A percentile compares a stretch with the other conserved stretches of the same genome.
phyloP scores from a whole-genome alignment of 2,329 filamentous ascomycete genomes.

The Cordyceps militaris region DNA sequence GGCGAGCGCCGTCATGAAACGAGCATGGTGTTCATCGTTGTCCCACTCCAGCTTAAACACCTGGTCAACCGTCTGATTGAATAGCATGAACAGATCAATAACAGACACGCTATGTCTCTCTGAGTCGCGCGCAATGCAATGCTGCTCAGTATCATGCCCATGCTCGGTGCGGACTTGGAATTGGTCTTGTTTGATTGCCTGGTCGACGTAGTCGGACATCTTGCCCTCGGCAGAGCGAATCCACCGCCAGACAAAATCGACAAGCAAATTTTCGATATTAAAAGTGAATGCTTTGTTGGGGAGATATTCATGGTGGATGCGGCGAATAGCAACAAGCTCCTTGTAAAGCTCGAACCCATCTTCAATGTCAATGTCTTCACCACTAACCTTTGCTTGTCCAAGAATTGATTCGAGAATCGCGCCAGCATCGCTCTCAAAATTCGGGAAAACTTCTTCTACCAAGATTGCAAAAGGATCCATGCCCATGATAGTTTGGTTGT shows the following conservation, averaged over 20 bases:
- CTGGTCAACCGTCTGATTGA: slow-evolving; percentile 86
- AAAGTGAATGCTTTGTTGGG: slow-evolving; percentile 74
- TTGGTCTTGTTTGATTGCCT: slow-evolving; percentile 82
- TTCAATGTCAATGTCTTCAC: slow-evolving; percentile 73
- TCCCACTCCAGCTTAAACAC: slow-evolving; percentile 84
- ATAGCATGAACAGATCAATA: slow-evolving; percentile 87
- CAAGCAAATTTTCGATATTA: slow-evolving; percentile 75
- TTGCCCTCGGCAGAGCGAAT: slow-evolving; percentile 73
- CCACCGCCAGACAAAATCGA: slow-evolving; percentile 95
- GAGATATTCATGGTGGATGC: slow-evolving; percentile 69
- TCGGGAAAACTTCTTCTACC: slow-evolving; percentile 76
- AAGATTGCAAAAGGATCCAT: slow-evolving; percentile 59
- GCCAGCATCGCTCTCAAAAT: slow-evolving; percentile 81
- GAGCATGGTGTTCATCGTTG: slow-evolving; percentile 86
- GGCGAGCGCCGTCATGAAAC: slow-evolving; percentile 91
- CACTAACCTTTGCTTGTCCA: slow-evolving; percentile 59
- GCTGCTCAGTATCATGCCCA: too few relatives aligned
- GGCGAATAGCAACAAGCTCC: slow-evolving; percentile 76
- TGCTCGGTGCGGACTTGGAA: slow-evolving; percentile 69
- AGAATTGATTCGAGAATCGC: slow-evolving; percentile 80
- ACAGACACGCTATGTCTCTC: slow-evolving; percentile 89
- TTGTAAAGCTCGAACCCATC: slow-evolving; percentile 93
- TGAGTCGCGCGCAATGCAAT: slow-evolving; percentile 63
- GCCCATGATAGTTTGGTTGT: slow-evolving; percentile 81
- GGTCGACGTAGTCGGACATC: slow-evolving; percentile 76